A percentile compares a stretch with the other conserved stretches of the same genome.
phyloP scores from a whole-genome alignment of 2,329 filamentous ascomycete genomes.

The Colletotrichum sp. region DNA sequence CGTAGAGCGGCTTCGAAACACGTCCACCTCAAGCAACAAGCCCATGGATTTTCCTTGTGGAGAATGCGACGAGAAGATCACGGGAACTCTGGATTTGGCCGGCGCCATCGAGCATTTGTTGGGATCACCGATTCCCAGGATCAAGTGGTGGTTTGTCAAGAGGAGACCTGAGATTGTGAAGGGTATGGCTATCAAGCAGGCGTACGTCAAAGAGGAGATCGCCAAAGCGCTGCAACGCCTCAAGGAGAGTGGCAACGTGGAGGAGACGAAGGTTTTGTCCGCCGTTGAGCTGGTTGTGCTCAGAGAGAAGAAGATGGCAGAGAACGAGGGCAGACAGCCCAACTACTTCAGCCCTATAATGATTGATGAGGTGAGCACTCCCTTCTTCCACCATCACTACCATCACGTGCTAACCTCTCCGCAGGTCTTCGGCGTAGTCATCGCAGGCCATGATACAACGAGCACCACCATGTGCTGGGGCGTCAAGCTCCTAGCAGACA shows the following conservation, averaged over 20 bases:
- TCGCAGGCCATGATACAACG: conserved; percentile 34
- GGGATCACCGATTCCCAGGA: background rate
- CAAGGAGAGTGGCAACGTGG: background rate
- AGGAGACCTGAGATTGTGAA: background rate
- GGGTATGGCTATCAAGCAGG: background rate
- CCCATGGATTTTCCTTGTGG: background rate
- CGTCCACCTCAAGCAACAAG: background rate
- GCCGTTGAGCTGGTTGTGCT: conserved; percentile 19
- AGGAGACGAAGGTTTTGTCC: conserved; percentile 5
- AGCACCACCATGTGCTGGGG: conserved; percentile 32
- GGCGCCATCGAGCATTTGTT: background rate
- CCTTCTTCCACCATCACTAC: no score
- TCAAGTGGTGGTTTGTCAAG: conserved; percentile 9
- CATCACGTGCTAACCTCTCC: background rate
- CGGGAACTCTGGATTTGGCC: conserved; percentile 8
- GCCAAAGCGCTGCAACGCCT: conserved; percentile 3
- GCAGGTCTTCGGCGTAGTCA: conserved; percentile 30
- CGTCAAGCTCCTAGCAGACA: conserved; percentile 23
- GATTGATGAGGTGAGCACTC: conserved; percentile 4
- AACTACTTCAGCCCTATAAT: conserved; percentile 3
- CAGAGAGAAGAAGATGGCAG: conserved; percentile 14
- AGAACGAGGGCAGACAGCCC: conserved; percentile 14
- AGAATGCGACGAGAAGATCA: conserved; percentile 4
- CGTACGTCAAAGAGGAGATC: conserved; percentile 2
- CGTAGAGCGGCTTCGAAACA: background rate